Evolutionary conservation across 345 rosid species (phyloP), one percentile per base, ranked within the genome.

Genomic region (Citrus trifoliata): DNA sequence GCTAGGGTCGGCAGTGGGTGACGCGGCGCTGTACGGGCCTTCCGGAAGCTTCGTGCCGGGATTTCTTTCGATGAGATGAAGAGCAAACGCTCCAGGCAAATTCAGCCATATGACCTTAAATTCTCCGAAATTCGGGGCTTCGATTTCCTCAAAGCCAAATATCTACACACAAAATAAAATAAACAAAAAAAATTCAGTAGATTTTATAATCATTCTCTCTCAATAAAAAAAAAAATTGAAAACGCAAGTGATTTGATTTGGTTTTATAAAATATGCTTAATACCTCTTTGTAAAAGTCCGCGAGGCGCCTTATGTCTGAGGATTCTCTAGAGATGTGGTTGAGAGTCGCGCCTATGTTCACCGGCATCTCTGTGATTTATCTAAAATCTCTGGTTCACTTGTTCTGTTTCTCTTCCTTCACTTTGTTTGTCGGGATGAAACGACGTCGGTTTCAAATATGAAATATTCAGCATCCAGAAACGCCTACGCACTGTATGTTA

Each of bases 321-420:
- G 98, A 92, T 84, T 92, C 98, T 83, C 99, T 85, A 74, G 99
- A 88, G 74, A 95, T 87, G 82, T 95, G 98, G 85, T 88, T 89
- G 9, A 93, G 91, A 75, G 48, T 81, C 77, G 82, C 91, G 72
- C 80, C 89, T 35, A 80, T n/a, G 7, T 87, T 87, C 35, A 67
- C 37, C 27, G 95, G 88, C 92, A 90, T 88, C 40, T 75, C 28
- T 28, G 10, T n/a, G 42, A 24, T 9, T 46, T 38, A 5, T 62
- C 32, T 14, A 53, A 19, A 53, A 53, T 28, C 4, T n/a, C 38
- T 2, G 21, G 27, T 46, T 46, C 22, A 18, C 58, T 53, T 53
- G 58, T 1, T 24, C 33, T 32, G 4, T 4, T 18, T 4, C n/a
- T 32, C 1, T 1, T 4, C 21, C 58, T 53, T 25, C 0, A 19